Percentiles rank a stretch among this genome's conserved stretches.
These are phyloP conservation scores for Flaveria trinervia DNA, from an alignment of 129 eudicot genomes.

Conservation along the genomic window DNA sequence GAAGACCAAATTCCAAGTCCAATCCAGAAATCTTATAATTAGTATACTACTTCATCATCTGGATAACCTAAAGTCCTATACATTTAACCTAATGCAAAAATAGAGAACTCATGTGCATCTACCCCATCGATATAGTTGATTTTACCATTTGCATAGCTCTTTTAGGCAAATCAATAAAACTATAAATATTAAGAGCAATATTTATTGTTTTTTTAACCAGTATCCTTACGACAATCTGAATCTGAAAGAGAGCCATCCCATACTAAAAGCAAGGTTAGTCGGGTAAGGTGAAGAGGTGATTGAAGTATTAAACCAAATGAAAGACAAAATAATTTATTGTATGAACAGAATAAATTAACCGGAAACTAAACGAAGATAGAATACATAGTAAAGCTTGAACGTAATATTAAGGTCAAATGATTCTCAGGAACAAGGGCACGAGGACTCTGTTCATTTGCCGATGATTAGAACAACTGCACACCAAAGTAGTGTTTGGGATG, in stretches of 20 bases:
- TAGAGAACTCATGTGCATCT: too few species aligned
- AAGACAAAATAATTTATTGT: not conserved
- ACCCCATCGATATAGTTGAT: too few species aligned
- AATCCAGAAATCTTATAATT: too few species aligned
- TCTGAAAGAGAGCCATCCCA: slow-evolving; percentile 51
- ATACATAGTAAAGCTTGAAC: slow-evolving; percentile 3
- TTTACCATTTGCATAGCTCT: too few species aligned
- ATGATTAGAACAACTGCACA: not conserved
- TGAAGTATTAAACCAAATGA: not conserved
- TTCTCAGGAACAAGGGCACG: not conserved
- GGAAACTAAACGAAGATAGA: not conserved
- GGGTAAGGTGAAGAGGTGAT: slow-evolving; percentile 11
- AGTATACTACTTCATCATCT: too few species aligned
- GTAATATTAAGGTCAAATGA: not conserved
- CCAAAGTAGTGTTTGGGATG: not conserved
- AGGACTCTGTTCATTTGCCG: not conserved
- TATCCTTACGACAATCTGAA: slow-evolving; percentile 46
- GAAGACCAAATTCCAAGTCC: too few species aligned
- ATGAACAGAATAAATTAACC: not conserved
- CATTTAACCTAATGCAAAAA: too few species aligned
- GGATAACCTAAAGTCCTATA: too few species aligned
- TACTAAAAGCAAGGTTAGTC: slow-evolving; percentile 37
- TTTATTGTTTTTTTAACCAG: slow-evolving; percentile 65
- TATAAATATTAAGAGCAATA: slow-evolving; percentile 8
- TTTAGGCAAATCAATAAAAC: not conserved